Evolutionary conservation across 495 filamentous ascomycete genomes (phyloP).

Genomic region (Trichoderma orchidacearum): DNA sequence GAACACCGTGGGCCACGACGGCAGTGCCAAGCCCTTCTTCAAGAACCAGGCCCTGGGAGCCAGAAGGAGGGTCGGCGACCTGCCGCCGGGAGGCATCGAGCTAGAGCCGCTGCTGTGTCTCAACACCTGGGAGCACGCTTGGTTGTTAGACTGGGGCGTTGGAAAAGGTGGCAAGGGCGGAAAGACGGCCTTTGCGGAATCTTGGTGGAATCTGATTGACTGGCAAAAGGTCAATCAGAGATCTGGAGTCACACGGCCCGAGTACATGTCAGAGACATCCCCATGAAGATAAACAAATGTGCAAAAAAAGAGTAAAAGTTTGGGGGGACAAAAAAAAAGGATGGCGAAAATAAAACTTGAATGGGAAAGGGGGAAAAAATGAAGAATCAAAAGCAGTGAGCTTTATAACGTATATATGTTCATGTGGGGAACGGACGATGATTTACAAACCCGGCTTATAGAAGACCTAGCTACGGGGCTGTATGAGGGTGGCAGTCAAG

Average conservation of each 20-base stretch:
- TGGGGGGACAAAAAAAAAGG: neutral
- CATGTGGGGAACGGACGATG: neutral
- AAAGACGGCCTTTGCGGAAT: slow-evolving; percentile 61
- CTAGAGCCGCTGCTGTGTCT: slow-evolving; percentile 71
- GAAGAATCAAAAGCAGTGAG: neutral
- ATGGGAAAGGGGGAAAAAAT: neutral
- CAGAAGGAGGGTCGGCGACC: slow-evolving; percentile 1
- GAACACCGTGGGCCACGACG: slow-evolving; percentile 42
- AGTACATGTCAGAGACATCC: slow-evolving; percentile 1
- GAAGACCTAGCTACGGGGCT: too few species aligned
- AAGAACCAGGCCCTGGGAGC: slow-evolving; percentile 20
- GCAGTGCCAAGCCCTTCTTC: slow-evolving; percentile 18
- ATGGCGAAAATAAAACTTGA: neutral
- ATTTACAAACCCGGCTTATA: too few species aligned
- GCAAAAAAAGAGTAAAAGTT: neutral
- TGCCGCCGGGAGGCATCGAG: slow-evolving; percentile 56
- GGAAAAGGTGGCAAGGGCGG: slow-evolving; percentile 27
- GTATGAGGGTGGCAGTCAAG: neutral
- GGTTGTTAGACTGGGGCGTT: slow-evolving; percentile 74
- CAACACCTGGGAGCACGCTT: slow-evolving; percentile 95
- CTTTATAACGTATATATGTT: neutral
- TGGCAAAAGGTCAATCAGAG: slow-evolving; percentile 55
- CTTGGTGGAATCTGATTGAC: slow-evolving; percentile 79
- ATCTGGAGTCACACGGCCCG: slow-evolving; percentile 8
- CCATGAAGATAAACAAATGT: neutral